Evolutionary conservation across 1,284 basidiomycete species (phyloP).

Genomic region (Vanrija pseudolonga): DNA sequence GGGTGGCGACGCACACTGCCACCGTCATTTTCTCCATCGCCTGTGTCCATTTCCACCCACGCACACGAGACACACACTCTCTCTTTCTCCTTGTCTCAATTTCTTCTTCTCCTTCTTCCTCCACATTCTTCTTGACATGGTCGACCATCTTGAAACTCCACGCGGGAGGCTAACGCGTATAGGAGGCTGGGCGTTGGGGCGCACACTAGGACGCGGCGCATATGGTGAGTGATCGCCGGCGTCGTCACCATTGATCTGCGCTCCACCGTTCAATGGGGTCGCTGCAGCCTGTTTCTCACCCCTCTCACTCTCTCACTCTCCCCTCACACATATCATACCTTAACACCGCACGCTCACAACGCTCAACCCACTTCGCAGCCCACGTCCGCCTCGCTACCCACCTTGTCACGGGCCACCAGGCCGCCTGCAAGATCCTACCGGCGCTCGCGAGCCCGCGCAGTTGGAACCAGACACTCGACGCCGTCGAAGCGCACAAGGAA

Average conservation of each 20-base stretch:
- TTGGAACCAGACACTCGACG: slow-evolving; percentile 38
- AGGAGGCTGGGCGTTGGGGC: slow-evolving; percentile 38
- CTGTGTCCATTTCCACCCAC: too few species aligned
- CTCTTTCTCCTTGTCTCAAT: too few species aligned
- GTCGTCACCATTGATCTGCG: too few species aligned
- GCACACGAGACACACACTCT: too few species aligned
- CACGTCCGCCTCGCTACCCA: slow-evolving; percentile 48
- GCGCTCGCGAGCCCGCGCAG: slow-evolving; percentile 24
- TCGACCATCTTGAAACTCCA: slow-evolving; percentile 18
- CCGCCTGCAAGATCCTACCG: slow-evolving; percentile 49
- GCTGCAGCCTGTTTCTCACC: neutral
- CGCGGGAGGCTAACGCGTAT: slow-evolving; percentile 26
- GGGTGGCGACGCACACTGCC: too few species aligned
- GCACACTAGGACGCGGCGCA: slow-evolving; percentile 40
- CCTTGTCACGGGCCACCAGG: slow-evolving; percentile 27
- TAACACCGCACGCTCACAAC: too few species aligned
- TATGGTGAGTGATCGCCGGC: slow-evolving; percentile 44
- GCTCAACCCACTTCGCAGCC: slow-evolving; percentile 20
- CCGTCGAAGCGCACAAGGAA: slow-evolving; percentile 47
- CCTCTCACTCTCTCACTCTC: neutral
- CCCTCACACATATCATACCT: too few species aligned
- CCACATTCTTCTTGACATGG: neutral
- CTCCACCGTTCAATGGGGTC: too few species aligned
- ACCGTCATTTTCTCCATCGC: too few species aligned
- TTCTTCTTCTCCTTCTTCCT: neutral